phyloP scores from a whole-genome alignment of 1,284 basidiomycete species.

The Leccinum angustisporum region DNA sequence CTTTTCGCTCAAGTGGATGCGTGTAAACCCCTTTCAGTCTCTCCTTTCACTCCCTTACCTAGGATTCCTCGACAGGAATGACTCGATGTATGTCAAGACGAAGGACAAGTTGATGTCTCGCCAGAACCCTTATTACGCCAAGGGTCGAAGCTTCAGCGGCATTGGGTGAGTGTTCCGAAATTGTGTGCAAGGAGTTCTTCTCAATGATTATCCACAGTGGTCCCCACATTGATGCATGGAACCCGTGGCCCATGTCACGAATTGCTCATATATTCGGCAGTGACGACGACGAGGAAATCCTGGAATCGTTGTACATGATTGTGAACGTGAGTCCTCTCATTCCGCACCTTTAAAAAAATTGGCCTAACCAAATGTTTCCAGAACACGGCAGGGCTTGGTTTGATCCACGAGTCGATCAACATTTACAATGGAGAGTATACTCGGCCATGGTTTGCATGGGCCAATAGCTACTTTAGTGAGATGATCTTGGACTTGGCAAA shows the following conservation, averaged over 20 bases:
- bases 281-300: slow-evolving; percentile 67
- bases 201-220: slow-evolving; percentile 45
- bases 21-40: slow-evolving; percentile 45
- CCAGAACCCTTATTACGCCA: slow-evolving; percentile 68
- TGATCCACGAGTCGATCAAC: slow-evolving; percentile 74
- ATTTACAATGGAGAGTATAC: slow-evolving; percentile 67
- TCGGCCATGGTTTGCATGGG: slow-evolving; percentile 83
- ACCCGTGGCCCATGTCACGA: slow-evolving; percentile 82
- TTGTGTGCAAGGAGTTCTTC: not conserved
- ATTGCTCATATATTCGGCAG: slow-evolving; percentile 73
- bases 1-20: slow-evolving; percentile 1
- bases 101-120: slow-evolving; percentile 59
- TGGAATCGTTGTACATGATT: slow-evolving; percentile 58
- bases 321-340: slow-evolving; percentile 52
- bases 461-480: slow-evolving; percentile 77
- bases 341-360: not conserved
- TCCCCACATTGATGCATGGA: slow-evolving; percentile 69
- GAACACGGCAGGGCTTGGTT: slow-evolving; percentile 72
- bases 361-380: slow-evolving; percentile 26
- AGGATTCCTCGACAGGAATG: slow-evolving; percentile 62
- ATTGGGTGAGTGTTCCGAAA: slow-evolving; percentile 52
- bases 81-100: slow-evolving; percentile 62
- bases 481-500: slow-evolving; percentile 76
- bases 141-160: slow-evolving; percentile 64
- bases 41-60: slow-evolving; percentile 76